Conservation (phyloP, 129 eudicot genomes). For the Chrysanthemum seticuspe region DNA sequence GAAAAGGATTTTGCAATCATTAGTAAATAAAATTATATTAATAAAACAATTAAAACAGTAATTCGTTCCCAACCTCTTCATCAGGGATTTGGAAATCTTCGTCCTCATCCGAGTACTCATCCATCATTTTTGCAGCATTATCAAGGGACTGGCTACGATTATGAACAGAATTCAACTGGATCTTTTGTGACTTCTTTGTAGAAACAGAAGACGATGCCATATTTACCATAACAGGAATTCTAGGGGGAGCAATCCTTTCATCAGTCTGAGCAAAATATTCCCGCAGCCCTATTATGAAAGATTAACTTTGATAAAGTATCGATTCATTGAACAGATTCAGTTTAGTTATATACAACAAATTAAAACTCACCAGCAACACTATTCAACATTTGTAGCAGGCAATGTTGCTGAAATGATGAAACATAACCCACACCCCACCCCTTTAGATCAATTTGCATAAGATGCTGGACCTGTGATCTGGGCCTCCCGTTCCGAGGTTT, state of each 20-base stretch:
- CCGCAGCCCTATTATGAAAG: slow-evolving; percentile 64
- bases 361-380: slow-evolving; percentile 84
- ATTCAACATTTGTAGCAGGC: slow-evolving; percentile 94
- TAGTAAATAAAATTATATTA: slow-evolving; percentile 12
- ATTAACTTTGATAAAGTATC: background rate
- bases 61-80: slow-evolving; percentile 54
- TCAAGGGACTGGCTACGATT: slow-evolving; percentile 66
- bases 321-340: slow-evolving; percentile 6
- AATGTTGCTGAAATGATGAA: slow-evolving; percentile 90
- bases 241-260: slow-evolving; percentile 79
- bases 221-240: slow-evolving; percentile 96
- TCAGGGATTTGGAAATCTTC: slow-evolving; percentile 77
- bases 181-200: slow-evolving; percentile 56
- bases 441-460: slow-evolving; percentile 94
- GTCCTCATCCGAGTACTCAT: slow-evolving; percentile 94
- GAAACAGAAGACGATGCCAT: slow-evolving; percentile 81
- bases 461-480: slow-evolving; percentile 91
- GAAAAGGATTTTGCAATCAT: slow-evolving; percentile 27
- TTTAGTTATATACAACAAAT: background rate
- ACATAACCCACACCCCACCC: slow-evolving; percentile 98
- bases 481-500: slow-evolving; percentile 94
- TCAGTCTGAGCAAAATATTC: slow-evolving; percentile 95
- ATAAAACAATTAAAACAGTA: background rate
- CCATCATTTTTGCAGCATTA: slow-evolving; percentile 74
- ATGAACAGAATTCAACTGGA: slow-evolving; percentile 48